Conservation (phyloP, 768 basidiomycete species). For the Dendrothele bispora region DNA sequence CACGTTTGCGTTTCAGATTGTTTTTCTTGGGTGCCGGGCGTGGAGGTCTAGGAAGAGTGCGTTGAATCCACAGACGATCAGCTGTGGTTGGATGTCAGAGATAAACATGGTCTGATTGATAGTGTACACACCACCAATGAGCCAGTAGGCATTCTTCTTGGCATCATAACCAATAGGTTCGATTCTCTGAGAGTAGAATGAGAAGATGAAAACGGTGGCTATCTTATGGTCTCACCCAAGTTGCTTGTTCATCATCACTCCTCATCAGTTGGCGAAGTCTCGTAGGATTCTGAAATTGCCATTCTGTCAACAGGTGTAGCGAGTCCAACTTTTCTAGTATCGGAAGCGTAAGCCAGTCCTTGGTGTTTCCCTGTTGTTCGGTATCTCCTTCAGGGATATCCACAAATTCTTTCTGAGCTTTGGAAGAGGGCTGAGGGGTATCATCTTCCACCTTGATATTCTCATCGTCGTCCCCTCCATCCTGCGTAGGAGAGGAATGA, state of each 20-base stretch:
- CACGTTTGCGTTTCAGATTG: constrained; percentile 40
- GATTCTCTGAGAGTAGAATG: constrained; percentile 53
- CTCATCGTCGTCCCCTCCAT: neutral
- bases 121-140: constrained; percentile 66
- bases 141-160: constrained; percentile 79
- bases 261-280: constrained; percentile 74
- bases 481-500: neutral
- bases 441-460: neutral
- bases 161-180: constrained; percentile 86
- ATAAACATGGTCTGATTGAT: neutral
- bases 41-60: constrained; percentile 53
- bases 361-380: constrained; percentile 37
- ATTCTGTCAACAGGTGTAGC: constrained; percentile 72
- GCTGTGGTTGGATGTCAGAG: constrained; percentile 37
- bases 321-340: constrained; percentile 76
- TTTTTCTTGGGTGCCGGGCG: constrained; percentile 23
- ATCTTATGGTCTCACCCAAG: constrained; percentile 60
- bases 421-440: neutral
- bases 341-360: constrained; percentile 70
- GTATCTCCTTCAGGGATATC: constrained; percentile 1
- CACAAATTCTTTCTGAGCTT: neutral
- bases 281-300: constrained; percentile 83
- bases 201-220: constrained; percentile 5
- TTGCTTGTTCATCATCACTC: constrained; percentile 71
- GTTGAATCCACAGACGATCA: constrained; percentile 86